Evolutionary conservation across 2,329 filamentous ascomycete genomes (phyloP).

Genomic region (Verticillium klebahnii): DNA sequence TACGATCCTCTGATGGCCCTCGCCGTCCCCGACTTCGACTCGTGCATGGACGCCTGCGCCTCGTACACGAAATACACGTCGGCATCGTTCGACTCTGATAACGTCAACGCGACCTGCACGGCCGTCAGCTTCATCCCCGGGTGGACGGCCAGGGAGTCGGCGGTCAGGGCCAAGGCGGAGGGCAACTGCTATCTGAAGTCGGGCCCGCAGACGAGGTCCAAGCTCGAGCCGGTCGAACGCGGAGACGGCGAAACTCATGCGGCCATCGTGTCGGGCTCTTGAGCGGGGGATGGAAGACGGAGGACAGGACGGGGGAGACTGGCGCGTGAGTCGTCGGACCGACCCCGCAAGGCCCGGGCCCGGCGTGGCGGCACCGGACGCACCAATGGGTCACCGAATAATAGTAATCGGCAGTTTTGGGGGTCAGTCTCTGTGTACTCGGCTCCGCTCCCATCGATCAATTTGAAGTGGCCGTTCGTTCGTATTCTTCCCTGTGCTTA

Average conservation of each 20-base stretch:
- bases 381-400: too few species aligned
- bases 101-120: slow-evolving; percentile 20
- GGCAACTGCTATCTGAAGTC: slow-evolving; percentile 43
- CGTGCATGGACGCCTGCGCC: slow-evolving; percentile 44
- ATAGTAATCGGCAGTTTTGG: too few species aligned
- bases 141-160: slow-evolving; percentile 33
- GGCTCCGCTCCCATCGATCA: not conserved
- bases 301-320: too few species aligned
- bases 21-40: slow-evolving; percentile 36
- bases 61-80: slow-evolving; percentile 18
- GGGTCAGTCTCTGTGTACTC: not conserved
- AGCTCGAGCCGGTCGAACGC: slow-evolving; percentile 12
- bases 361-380: not conserved
- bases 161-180: slow-evolving; percentile 26
- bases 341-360: too few species aligned
- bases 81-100: slow-evolving; percentile 3
- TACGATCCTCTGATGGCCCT: slow-evolving; percentile 31
- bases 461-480: not conserved
- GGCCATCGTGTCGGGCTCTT: not conserved
- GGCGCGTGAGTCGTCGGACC: too few species aligned
- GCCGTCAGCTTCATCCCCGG: slow-evolving; percentile 34
- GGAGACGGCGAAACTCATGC: not conserved
- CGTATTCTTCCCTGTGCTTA: not conserved
- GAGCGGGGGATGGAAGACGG: not conserved
- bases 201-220: slow-evolving; percentile 24